Percentiles rank a stretch among this genome's conserved stretches.
Evolutionary conservation across 768 basidiomycete genomes (phyloP).

Genomic region (Xanthoconium purpureum): DNA sequence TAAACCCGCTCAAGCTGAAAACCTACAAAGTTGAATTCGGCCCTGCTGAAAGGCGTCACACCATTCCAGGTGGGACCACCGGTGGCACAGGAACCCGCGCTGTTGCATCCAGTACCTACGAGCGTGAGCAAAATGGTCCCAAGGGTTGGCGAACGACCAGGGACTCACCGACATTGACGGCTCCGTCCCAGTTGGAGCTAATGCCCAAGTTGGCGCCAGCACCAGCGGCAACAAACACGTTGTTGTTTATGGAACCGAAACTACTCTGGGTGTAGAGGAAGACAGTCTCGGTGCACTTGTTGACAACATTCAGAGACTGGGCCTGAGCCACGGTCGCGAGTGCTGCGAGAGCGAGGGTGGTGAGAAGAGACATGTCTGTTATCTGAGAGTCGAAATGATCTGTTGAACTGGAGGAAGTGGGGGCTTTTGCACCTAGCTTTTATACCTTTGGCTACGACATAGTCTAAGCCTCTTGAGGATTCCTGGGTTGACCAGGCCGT

Average conservation of each 20-base stretch:
- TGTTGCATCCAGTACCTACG: slow-evolving; percentile 28
- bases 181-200: slow-evolving; percentile 32
- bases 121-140: slow-evolving; percentile 3
- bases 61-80: slow-evolving; percentile 32
- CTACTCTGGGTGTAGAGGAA: slow-evolving; percentile 32
- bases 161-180: slow-evolving; percentile 29
- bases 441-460: slow-evolving; percentile 10
- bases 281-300: slow-evolving; percentile 26
- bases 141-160: not conserved
- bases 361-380: slow-evolving; percentile 21
- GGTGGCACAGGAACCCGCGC: slow-evolving; percentile 25
- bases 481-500: not conserved
- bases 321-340: slow-evolving; percentile 22
- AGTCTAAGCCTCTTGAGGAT: not conserved
- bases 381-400: not conserved
- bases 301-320: slow-evolving; percentile 29
- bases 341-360: slow-evolving; percentile 18
- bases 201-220: slow-evolving; percentile 28
- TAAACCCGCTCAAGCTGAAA: not conserved
- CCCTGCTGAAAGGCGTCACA: slow-evolving; percentile 31
- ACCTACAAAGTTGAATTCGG: slow-evolving; percentile 33
- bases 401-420: not conserved
- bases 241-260: slow-evolving; percentile 25
- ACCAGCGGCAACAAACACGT: slow-evolving; percentile 25
- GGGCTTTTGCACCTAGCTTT: not conserved